These are phyloP conservation scores for Raddia distichophylla DNA, from an alignment of 176 grass and related monocot genomes.

Conservation along the genomic window DNA sequence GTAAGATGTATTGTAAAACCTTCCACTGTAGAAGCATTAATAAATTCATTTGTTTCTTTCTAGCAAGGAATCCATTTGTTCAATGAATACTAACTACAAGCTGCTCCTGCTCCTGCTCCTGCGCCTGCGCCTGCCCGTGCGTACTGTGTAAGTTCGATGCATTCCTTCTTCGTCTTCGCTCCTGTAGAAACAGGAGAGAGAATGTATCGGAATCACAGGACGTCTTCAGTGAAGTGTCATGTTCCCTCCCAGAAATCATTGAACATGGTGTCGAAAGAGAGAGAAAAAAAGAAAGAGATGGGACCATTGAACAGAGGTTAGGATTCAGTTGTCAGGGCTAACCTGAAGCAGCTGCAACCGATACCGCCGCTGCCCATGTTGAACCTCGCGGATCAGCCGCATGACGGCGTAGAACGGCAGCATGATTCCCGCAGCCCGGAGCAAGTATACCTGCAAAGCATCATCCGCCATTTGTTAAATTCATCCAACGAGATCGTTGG, in stretches of 20 bases:
- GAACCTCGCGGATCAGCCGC: constrained; percentile 56
- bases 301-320: not conserved
- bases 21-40: constrained; percentile 14
- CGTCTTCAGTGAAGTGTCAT: not conserved
- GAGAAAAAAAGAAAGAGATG: not conserved
- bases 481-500: not conserved
- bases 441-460: constrained; percentile 53
- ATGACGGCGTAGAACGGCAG: constrained; percentile 61
- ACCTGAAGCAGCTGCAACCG: constrained; percentile 58
- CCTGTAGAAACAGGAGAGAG: constrained; percentile 32
- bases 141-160: constrained; percentile 36
- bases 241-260: constrained; percentile 15
- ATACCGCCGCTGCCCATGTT: constrained; percentile 46
- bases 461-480: constrained; percentile 16
- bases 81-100: constrained; percentile 50
- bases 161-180: constrained; percentile 59
- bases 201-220: not conserved
- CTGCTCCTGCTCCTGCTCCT: constrained; percentile 18
- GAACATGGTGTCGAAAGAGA: not conserved
- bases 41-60: constrained; percentile 4
- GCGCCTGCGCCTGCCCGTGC: constrained; percentile 18
- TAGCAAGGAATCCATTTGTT: constrained; percentile 1
- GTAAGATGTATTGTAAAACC: constrained; percentile 15
- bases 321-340: not conserved
- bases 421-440: constrained; percentile 70